Evolutionary conservation across 2,329 filamentous ascomycete genomes (phyloP).

Genomic region (Fusarium torulosum): DNA sequence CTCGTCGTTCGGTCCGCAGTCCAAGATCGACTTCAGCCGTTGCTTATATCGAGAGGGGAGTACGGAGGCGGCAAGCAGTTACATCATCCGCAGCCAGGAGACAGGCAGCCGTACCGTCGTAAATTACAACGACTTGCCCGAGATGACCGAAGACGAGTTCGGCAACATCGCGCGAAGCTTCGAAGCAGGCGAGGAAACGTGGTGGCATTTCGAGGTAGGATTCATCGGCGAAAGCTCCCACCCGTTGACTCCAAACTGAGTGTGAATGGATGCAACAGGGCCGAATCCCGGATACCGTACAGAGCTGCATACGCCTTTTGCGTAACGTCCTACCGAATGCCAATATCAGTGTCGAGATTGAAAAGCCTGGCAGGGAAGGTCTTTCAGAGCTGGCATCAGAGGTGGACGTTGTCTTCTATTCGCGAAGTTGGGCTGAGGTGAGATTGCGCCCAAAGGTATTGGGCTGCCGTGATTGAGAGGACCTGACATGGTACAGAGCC

Average conservation of each 20-base stretch:
- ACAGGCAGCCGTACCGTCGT: slow-evolving; percentile 76
- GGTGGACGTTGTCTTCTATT: slow-evolving; percentile 81
- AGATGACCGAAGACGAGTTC: slow-evolving; percentile 76
- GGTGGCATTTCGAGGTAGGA: slow-evolving; percentile 80
- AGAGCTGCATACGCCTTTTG: slow-evolving; percentile 70
- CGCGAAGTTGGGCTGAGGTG: slow-evolving; percentile 77
- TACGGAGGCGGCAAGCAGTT: slow-evolving; percentile 73
- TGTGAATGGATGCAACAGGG: slow-evolving; percentile 59
- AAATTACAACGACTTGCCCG: slow-evolving; percentile 75
- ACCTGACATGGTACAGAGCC: slow-evolving; percentile 48
- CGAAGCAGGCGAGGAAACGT: slow-evolving; percentile 56
- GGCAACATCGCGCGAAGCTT: slow-evolving; percentile 56
- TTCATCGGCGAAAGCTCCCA: slow-evolving; percentile 1
- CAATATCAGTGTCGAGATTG: slow-evolving; percentile 76
- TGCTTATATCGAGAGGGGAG: slow-evolving; percentile 71
- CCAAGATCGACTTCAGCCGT: slow-evolving; percentile 62
- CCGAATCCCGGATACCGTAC: slow-evolving; percentile 71
- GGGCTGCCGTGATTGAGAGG: slow-evolving; percentile 14
- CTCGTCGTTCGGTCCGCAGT: slow-evolving; percentile 63
- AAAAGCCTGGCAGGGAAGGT: slow-evolving; percentile 74
- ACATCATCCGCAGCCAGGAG: slow-evolving; percentile 72
- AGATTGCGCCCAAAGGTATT: slow-evolving; percentile 36
- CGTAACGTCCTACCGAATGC: slow-evolving; percentile 59
- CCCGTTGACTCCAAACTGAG: slow-evolving; percentile 26
- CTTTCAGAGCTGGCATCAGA: slow-evolving; percentile 69